Evolutionary conservation across 371 early-diverging fungal species (phyloP).

Genomic region (Mucor piriformis): DNA sequence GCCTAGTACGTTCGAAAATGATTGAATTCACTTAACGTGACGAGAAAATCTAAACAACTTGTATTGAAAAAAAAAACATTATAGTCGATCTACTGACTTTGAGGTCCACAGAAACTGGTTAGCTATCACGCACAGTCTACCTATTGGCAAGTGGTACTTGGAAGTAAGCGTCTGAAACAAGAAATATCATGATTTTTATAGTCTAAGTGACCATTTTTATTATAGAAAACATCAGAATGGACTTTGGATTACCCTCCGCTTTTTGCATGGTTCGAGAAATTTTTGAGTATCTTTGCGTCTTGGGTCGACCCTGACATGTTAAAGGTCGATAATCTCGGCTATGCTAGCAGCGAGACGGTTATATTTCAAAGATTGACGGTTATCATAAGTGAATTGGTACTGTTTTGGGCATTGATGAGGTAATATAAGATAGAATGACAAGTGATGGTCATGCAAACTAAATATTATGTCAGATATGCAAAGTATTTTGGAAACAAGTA

Average conservation of each 20-base stretch:
- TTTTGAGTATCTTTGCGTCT: constrained; percentile 68
- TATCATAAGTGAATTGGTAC: constrained; percentile 77
- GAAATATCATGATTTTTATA: not conserved
- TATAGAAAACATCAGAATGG: constrained; percentile 88
- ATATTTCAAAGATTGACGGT: constrained; percentile 87
- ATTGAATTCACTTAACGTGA: not conserved
- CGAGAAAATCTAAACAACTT: not conserved
- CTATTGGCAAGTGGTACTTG: constrained; percentile 86
- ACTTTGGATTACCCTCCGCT: constrained; percentile 98
- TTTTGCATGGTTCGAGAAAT: constrained; percentile 95
- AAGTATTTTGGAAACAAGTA: constrained; percentile 41
- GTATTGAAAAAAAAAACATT: constrained; percentile 2
- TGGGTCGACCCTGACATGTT: constrained; percentile 78
- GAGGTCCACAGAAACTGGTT: constrained; percentile 99
- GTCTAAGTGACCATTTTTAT: not conserved
- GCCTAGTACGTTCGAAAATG: constrained; percentile 62
- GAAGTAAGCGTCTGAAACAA: constrained; percentile 58
- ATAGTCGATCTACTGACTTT: constrained; percentile 94
- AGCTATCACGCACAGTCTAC: constrained; percentile 88
- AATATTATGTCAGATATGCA: constrained; percentile 27
- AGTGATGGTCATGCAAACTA: no score
- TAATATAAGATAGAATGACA: constrained; percentile 21
- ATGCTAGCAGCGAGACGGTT: constrained; percentile 70
- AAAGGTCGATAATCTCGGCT: constrained; percentile 67
- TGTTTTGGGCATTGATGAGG: constrained; percentile 72